These are phyloP conservation scores for Cylindrotheca fusiformis DNA, from an alignment of 108 stramenopile species.

Conservation along the genomic window DNA sequence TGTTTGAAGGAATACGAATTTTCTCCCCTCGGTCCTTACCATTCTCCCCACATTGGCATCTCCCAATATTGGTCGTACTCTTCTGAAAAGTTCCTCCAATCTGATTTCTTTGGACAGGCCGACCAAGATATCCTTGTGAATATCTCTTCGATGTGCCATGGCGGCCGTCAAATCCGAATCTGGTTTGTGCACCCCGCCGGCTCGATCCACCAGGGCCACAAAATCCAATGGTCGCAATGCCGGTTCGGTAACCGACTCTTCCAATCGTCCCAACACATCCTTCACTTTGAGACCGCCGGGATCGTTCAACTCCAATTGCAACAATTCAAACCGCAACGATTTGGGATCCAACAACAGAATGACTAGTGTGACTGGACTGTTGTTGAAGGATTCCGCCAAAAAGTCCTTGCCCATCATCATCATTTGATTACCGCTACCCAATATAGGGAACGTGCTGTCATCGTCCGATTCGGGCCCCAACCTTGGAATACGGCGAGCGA, in stretches of 20 bases:
- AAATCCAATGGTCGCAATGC: conserved; percentile 45
- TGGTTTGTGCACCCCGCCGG: not conserved
- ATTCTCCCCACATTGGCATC: conserved; percentile 67
- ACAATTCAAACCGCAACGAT: conserved; percentile 74
- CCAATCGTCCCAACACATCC: conserved; percentile 66
- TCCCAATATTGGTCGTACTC: conserved; percentile 66
- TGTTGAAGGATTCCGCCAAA: too few relatives aligned
- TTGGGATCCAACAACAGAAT: conserved; percentile 73
- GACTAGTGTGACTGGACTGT: conserved; percentile 35
- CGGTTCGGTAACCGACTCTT: conserved; percentile 61
- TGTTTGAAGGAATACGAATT: not conserved
- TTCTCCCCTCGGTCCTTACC: conserved; percentile 34
- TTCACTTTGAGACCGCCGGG: conserved; percentile 43
- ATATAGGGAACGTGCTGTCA: too few relatives aligned
- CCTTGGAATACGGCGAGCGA: too few relatives aligned
- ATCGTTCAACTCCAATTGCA: conserved; percentile 81
- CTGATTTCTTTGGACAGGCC: conserved; percentile 52
- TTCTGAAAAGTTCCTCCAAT: conserved; percentile 32
- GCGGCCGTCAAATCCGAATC: conserved; percentile 4
- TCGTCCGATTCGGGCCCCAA: too few relatives aligned
- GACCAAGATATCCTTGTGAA: conserved; percentile 52
- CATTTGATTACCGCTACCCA: too few relatives aligned
- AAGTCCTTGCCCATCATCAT: too few relatives aligned
- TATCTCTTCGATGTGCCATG: not conserved
- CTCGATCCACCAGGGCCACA: conserved; percentile 14